Conservation (phyloP, 331 rosid genomes). For the Cucumis variabilis region DNA sequence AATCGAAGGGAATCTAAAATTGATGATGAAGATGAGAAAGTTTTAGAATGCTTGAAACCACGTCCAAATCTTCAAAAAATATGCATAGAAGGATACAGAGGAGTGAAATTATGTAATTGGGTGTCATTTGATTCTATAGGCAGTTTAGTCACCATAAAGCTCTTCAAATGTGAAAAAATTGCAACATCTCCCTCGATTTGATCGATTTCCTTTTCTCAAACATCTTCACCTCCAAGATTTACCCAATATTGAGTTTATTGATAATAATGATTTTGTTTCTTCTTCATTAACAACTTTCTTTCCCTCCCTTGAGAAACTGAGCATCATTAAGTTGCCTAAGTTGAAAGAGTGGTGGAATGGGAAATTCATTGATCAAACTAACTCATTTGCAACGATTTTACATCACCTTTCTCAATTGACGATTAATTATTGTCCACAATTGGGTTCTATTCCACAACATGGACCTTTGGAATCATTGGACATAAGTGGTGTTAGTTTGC, state of each 20-base stretch:
- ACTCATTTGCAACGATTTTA: too few species aligned
- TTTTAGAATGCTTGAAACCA: background rate
- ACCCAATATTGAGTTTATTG: background rate
- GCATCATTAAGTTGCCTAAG: background rate
- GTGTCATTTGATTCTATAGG: background rate
- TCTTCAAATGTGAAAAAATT: background rate
- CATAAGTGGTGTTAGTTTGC: too few species aligned
- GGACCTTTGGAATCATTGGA: too few species aligned
- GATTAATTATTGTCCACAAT: too few species aligned
- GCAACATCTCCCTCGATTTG: background rate
- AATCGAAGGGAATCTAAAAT: too few species aligned
- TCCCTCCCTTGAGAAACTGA: background rate
- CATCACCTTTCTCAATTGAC: too few species aligned
- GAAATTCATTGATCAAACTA: background rate
- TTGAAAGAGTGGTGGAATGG: slow-evolving; percentile 27
- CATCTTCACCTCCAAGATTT: background rate
- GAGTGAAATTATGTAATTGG: slow-evolving; percentile 10
- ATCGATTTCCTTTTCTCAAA: slow-evolving; percentile 19
- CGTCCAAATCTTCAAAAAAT: background rate
- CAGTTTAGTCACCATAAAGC: background rate
- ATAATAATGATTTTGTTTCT: background rate
- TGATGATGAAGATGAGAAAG: background rate
- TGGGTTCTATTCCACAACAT: too few species aligned
- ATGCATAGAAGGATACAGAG: background rate
- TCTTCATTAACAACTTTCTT: background rate